Percentiles rank a stretch among this genome's conserved stretches.
Evolutionary conservation across 305 asterid species (phyloP).

Genomic region (Plantago lanceolata): DNA sequence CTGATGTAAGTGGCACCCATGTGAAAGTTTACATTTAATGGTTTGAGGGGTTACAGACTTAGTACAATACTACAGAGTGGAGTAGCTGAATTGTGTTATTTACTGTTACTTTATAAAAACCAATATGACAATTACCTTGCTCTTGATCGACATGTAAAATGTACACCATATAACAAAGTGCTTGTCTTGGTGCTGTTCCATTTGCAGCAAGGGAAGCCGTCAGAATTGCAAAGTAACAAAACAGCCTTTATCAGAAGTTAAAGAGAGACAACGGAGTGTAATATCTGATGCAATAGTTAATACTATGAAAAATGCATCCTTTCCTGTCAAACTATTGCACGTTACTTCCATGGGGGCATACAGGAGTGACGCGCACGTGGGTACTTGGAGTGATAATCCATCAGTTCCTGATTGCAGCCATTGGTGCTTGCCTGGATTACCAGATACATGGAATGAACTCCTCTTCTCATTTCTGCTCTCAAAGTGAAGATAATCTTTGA

Average conservation of each 20-base stretch:
- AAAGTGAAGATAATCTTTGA: conserved; percentile 18
- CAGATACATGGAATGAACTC: conserved; percentile 67
- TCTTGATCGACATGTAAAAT: neutral
- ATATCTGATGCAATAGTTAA: conserved; percentile 59
- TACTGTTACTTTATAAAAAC: neutral
- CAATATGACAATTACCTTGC: neutral
- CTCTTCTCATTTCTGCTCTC: conserved; percentile 43
- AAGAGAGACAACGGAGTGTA: conserved; percentile 42
- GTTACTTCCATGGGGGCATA: conserved; percentile 72
- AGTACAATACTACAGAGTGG: no score
- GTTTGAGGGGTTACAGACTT: no score
- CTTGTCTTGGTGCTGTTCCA: conserved; percentile 19
- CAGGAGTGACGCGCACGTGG: conserved; percentile 67
- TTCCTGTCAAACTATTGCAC: conserved; percentile 56
- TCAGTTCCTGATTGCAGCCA: conserved; percentile 73
- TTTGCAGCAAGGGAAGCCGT: conserved; percentile 46
- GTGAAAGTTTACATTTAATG: no score
- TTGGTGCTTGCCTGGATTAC: conserved; percentile 78
- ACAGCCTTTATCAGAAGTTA: conserved; percentile 38
- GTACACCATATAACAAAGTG: neutral
- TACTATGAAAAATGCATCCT: conserved; percentile 38
- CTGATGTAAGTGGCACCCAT: no score
- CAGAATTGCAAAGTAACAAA: conserved; percentile 64
- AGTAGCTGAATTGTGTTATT: no score
- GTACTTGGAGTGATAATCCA: conserved; percentile 62